Evolutionary conservation across 2,329 filamentous ascomycete genomes (phyloP), one percentile per base, ranked within the genome.

Genomic region (Botrytis fragariae): DNA sequence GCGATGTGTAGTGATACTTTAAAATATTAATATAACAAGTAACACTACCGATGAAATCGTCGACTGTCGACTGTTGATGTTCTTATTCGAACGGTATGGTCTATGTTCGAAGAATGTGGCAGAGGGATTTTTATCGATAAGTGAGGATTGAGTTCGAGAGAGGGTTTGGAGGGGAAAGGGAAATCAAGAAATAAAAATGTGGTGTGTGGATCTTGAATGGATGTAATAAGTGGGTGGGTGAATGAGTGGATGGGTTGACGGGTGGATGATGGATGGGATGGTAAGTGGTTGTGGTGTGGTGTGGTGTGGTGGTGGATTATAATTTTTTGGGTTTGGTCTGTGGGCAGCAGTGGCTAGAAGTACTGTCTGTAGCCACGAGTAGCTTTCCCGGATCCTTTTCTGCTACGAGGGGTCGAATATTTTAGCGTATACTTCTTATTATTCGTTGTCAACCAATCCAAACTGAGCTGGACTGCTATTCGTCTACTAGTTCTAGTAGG

Each of bases 351-450:
- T 54, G 51, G 51, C 51, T 54, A 54, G 51, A 54, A 54, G 51
- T 51, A 51, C 25, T 51, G 10, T 51, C 10, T 16, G 48, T 51
- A 51, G 48, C 48, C 48, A 51, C 48, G n/a, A 57, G 51, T 57
- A 57, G 51, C 51, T 57, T 59, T 44, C 35, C 51, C 67, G 67
- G 67, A 25, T 57, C 32, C 12, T 62, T 70, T 70, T 70, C 68
- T 70, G 57, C 68, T 70, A 57, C 54, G 68, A 70, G 68, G 68
- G 54, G 39, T 70, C 32, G 29, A 70, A 62, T 61, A 22, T 63
- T 48, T 63, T 71, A 71, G 68, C 57, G 57, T 48, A n/a, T 62
- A 32, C 63, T 44, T 63, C 29, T 63, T 18, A 39, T 61, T 22
- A 44, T 63, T 63, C 39, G 61, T 29, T 57, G 67, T 59, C 61